Conservation (phyloP, 2,329 filamentous ascomycete species). For the Fusarium chlamydosporum region DNA sequence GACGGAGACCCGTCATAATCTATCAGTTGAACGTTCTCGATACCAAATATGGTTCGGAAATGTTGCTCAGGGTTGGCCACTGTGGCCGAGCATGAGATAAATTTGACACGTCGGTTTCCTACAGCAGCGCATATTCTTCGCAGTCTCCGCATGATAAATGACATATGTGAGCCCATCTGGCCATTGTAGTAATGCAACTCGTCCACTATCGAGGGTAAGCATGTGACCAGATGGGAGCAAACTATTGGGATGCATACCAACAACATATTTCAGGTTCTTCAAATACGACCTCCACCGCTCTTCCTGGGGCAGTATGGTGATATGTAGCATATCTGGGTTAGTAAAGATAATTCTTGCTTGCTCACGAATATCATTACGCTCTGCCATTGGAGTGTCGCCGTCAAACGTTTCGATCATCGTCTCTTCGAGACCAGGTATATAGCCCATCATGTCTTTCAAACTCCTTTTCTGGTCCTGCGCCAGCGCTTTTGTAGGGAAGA, state of each 20-base stretch:
- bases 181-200: constrained; percentile 98
- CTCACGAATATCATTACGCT: constrained; percentile 84
- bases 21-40: constrained; percentile 83
- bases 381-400: constrained; percentile 88
- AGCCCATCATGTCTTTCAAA: constrained; percentile 85
- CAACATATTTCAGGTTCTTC: constrained; percentile 90
- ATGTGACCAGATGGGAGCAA: not conserved
- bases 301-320: constrained; percentile 93
- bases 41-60: constrained; percentile 94
- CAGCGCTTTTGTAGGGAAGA: constrained; percentile 96
- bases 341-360: constrained; percentile 95
- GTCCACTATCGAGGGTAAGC: constrained; percentile 66
- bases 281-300: constrained; percentile 89
- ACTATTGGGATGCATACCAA: constrained; percentile 62
- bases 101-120: constrained; percentile 87
- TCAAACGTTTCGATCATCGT: constrained; percentile 93
- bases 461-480: constrained; percentile 95
- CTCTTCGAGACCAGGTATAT: constrained; percentile 82
- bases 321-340: constrained; percentile 97
- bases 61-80: constrained; percentile 93
- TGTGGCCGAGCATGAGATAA: constrained; percentile 96
- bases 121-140: constrained; percentile 90
- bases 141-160: constrained; percentile 92
- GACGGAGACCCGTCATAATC: constrained; percentile 95
- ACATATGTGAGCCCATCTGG: constrained; percentile 92